Evolutionary conservation across 192 early-diverging fungal genomes (phyloP).

Genomic region (Gorgonomyces haynaldii): DNA sequence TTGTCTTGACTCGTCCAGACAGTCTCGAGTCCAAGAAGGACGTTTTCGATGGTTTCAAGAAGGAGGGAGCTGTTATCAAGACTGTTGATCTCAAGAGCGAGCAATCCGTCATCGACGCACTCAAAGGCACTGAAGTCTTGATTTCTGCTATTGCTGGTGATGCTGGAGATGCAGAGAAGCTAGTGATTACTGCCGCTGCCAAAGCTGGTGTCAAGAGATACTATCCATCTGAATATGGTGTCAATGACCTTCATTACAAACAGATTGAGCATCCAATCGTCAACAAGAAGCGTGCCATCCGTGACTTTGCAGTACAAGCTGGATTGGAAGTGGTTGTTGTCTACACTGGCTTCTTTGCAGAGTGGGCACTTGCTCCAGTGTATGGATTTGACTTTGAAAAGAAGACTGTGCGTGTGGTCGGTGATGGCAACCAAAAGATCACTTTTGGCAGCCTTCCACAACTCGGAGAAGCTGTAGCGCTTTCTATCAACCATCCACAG

Average conservation of each 20-base stretch:
- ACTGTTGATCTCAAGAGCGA: background rate
- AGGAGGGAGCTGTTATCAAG: background rate
- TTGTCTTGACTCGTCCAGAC: background rate
- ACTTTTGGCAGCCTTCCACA: background rate
- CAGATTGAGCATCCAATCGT: background rate
- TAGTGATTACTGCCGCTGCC: background rate
- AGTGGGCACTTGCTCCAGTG: background rate
- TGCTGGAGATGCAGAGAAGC: background rate
- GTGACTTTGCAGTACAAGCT: background rate
- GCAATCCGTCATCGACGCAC: background rate
- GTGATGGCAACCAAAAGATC: background rate
- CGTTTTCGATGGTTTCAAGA: background rate
- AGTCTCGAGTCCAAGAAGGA: background rate
- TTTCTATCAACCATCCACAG: background rate
- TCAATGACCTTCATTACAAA: background rate
- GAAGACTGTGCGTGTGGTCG: background rate
- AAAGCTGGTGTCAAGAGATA: background rate
- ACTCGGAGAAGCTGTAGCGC: background rate
- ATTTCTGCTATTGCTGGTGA: background rate
- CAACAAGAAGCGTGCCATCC: background rate
- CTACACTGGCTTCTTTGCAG: constrained; percentile 1
- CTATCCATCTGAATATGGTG: constrained; percentile 1
- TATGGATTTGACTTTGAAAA: background rate
- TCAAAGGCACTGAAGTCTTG: background rate
- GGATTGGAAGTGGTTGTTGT: background rate